phyloP scores from a whole-genome alignment of 352 stramenopile species.

The Phytophthora melonis region DNA sequence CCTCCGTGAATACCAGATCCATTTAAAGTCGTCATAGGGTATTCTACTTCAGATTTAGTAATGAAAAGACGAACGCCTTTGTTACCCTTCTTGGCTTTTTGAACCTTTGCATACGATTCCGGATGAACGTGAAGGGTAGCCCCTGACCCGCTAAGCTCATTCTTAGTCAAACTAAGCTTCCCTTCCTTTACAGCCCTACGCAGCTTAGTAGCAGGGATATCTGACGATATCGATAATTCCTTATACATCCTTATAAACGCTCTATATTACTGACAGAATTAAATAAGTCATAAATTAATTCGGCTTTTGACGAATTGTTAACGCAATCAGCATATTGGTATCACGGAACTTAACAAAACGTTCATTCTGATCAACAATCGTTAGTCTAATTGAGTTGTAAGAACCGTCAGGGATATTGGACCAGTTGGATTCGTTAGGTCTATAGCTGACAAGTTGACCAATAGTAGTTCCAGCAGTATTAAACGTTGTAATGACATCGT shows the following conservation, averaged over 20 bases:
- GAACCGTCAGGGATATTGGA: neutral
- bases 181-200: neutral
- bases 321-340: too few relatives aligned
- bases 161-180: neutral
- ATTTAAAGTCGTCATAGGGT: neutral
- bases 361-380: neutral
- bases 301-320: too few relatives aligned
- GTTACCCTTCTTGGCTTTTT: neutral
- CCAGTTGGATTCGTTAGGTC: neutral
- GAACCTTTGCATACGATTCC: conserved; percentile 5
- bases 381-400: neutral
- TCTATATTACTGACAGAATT: conserved; percentile 7
- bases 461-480: neutral
- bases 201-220: neutral
- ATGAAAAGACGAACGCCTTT: neutral
- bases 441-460: neutral
- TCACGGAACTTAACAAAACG: neutral
- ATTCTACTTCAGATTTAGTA: neutral
- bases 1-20: neutral
- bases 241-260: conserved; percentile 15
- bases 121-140: conserved; percentile 18
- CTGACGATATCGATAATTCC: conserved; percentile 7
- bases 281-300: conserved; percentile 10
- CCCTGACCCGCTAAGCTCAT: conserved; percentile 1
- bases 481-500: neutral